phyloP scores from a whole-genome alignment of 148 eudicot genomes.

The Polygonum aviculare region DNA sequence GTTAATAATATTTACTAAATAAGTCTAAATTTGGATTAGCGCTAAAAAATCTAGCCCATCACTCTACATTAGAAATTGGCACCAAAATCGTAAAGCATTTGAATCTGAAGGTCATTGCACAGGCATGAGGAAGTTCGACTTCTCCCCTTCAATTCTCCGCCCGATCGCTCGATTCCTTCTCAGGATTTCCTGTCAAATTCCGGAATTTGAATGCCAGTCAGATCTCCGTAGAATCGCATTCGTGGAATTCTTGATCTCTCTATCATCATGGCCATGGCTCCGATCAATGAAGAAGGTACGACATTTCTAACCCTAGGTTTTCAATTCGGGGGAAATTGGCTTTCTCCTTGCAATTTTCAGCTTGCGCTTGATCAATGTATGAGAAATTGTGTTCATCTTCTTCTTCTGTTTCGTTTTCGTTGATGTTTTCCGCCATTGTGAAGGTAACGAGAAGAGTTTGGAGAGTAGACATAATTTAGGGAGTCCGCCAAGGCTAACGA shows the following conservation, averaged over 20 bases:
- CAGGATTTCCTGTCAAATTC: not conserved
- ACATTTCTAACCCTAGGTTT: not conserved
- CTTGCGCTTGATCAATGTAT: not conserved
- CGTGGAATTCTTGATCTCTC: not conserved
- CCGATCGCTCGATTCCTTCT: no score
- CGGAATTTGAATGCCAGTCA: not conserved
- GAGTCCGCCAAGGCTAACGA: not conserved
- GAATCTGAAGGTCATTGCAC: no score
- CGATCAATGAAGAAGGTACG: slow-evolving; percentile 8
- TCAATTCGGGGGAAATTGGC: not conserved
- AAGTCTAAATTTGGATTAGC: no score
- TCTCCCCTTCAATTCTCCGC: no score
- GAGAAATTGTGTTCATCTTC: not conserved
- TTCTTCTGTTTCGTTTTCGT: not conserved
- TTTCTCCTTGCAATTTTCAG: not conserved
- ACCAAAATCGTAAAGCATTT: no score
- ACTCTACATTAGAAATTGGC: no score
- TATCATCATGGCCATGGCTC: slow-evolving; percentile 8
- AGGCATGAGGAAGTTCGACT: no score
- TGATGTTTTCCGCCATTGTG: not conserved
- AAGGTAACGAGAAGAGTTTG: slow-evolving; percentile 8
- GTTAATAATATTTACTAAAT: no score
- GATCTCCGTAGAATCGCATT: not conserved
- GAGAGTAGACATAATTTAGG: slow-evolving; percentile 1
- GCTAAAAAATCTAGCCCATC: no score